phyloP scores from a whole-genome alignment of 257 asterid genomes.

The Oldenlandia corymbosa region DNA sequence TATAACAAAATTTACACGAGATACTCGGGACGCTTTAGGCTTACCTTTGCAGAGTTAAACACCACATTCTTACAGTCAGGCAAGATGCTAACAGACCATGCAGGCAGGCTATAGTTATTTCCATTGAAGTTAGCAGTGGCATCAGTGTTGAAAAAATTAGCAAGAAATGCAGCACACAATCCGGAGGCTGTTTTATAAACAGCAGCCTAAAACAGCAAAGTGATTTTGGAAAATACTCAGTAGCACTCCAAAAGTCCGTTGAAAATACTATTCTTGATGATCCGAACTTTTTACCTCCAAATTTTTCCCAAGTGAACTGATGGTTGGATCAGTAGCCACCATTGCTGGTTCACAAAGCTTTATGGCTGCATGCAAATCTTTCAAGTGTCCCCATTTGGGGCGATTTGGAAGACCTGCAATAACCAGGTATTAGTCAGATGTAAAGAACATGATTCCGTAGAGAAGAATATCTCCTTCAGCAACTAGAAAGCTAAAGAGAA shows the following conservation, averaged over 20 bases:
- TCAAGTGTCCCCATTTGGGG: constrained; percentile 85
- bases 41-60: constrained; percentile 70
- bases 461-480: too few relatives aligned
- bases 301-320: constrained; percentile 55
- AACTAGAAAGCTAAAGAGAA: neutral
- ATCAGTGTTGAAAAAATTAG: constrained; percentile 50
- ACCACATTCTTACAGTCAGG: constrained; percentile 78
- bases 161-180: constrained; percentile 66
- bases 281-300: constrained; percentile 42
- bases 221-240: neutral
- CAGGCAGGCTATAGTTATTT: constrained; percentile 60
- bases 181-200: constrained; percentile 63
- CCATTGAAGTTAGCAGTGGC: constrained; percentile 57
- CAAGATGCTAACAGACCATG: constrained; percentile 84
- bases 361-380: constrained; percentile 69
- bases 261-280: too few relatives aligned
- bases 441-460: too few relatives aligned
- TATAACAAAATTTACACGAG: neutral
- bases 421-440: neutral
- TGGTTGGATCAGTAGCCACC: constrained; percentile 58
- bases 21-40: neutral
- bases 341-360: constrained; percentile 82
- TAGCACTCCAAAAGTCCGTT: too few relatives aligned
- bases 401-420: constrained; percentile 51
- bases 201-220: constrained; percentile 41